Percentiles rank a stretch among this genome's conserved stretches.
phyloP scores from a whole-genome alignment of 495 filamentous ascomycete species.

The Podospora comata region DNA sequence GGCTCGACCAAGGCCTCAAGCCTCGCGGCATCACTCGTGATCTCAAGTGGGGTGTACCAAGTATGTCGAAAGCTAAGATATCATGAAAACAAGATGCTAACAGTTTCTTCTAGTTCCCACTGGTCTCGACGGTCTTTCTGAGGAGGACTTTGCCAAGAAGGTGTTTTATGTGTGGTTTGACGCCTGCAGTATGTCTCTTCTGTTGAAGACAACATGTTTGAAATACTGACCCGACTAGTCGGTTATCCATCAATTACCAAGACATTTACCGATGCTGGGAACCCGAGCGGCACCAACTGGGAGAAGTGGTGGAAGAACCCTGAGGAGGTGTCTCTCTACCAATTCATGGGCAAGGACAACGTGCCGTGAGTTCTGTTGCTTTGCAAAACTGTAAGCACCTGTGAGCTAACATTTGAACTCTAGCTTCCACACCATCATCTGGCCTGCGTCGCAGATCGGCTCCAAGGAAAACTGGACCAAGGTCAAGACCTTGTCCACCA shows the following conservation, averaged over 20 bases:
- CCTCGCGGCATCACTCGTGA: slow-evolving; percentile 88
- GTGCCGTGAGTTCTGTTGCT: slow-evolving; percentile 50
- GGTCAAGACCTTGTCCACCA: slow-evolving; percentile 83
- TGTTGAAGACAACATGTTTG: not conserved
- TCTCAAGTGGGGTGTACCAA: slow-evolving; percentile 76
- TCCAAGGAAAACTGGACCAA: slow-evolving; percentile 83
- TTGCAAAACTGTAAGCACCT: not conserved
- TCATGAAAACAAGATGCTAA: slow-evolving; percentile 7
- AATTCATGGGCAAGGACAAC: slow-evolving; percentile 99
- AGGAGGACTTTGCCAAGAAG: slow-evolving; percentile 63
- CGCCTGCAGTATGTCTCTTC: slow-evolving; percentile 60
- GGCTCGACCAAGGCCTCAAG: slow-evolving; percentile 79
- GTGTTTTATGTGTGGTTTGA: slow-evolving; percentile 99
- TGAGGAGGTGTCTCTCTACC: slow-evolving; percentile 83
- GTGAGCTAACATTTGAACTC: not conserved
- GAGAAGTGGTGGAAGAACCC: slow-evolving; percentile 94
- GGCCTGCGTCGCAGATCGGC: slow-evolving; percentile 82
- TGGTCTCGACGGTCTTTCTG: slow-evolving; percentile 25
- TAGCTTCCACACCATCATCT: slow-evolving; percentile 83
- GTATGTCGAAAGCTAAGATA: slow-evolving; percentile 26
- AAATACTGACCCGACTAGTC: slow-evolving; percentile 36
- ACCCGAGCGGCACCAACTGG: slow-evolving; percentile 56
- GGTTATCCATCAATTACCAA: slow-evolving; percentile 95
- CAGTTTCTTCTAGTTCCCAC: slow-evolving; percentile 27
- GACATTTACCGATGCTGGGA: slow-evolving; percentile 66